Base-by-base conservation (phyloP, 1,284 basidiomycete species). In the Coniferiporia sulphurascens region DNA sequence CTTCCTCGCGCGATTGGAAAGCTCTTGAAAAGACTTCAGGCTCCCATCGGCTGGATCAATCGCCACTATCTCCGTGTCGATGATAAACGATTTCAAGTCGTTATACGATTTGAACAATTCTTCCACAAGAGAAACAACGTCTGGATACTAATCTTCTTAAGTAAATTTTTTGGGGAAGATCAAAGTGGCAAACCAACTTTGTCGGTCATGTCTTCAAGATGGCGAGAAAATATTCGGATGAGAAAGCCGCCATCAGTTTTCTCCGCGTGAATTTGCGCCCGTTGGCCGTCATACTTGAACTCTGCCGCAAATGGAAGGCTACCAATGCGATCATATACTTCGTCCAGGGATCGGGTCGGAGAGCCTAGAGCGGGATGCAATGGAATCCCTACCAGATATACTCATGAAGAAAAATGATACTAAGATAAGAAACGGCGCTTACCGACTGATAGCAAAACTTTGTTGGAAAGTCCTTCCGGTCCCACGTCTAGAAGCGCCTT, bases 181-280 rank as follows among this genome's bases (percentile, higher is more conserved):
- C 4, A 45, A 63, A 48, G 48, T 44, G 41, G 53, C 41, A 50
- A 48, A 15, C 56, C 49, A 68, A 83, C 88, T 76, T 94, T 93
- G 63, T 85, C 83, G 2, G 92, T 95, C 91, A 95, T 95, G 67
- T 95, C 88, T 73, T 96, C 94, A 27, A 97, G 75, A 75, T 96
- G 93, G 35, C 93, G 82, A 59, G 89, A 92, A 74, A 97, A 97
- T 48, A 96, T 77, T 54, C 85, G 82, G 41, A 94, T 81, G 61
- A 74, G 78, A 21, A 79, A 68, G 44, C 71, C 69, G 43, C 70
- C 72, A 54, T 71, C 75, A 62, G 76, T 72, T 71, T 75, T 77
- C 69, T 72, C 69, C 58, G 84, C 85, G 72, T 93, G 91, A 41
- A 95, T 87, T 74, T 95, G 93, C 12, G 89, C 90, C 48, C 93